Base-by-base conservation (phyloP, 1,139 yeast species). In the Debaryomyces sp. region DNA sequence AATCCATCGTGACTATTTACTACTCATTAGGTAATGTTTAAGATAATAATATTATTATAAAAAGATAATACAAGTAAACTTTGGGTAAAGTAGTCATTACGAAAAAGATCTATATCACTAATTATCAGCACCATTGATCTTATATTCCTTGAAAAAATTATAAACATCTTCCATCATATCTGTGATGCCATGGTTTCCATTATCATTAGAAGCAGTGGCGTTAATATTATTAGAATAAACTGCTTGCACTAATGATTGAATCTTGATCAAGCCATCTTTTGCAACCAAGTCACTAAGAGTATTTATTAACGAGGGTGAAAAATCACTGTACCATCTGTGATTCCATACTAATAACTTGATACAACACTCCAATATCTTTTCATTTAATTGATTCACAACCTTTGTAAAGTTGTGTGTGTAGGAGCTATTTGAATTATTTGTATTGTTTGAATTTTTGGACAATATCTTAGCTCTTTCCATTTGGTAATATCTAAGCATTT, bases 291-390 rank as follows among this genome's bases (percentile, higher is more conserved):
- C 81, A 37, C 82, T 73, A 49, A 91, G 68, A 1, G 83, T 74
- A 30, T 71, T 67, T 18, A 85, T 64, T 49, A 90, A 73, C 43
- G 76, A 74, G 24, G 95, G 89, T 8, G 96, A 85, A 60, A 91
- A 92, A 57, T 92, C 97, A 54, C 85, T 81, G 69, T 94, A 95
- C 99, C 99, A 95, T 63, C 99, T 83, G 68, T 91, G 98, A 63
- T 91, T 89, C 97, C 98, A 94, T 18, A 96, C 96, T 33, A 87
- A 73, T 50, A 94, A 73, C 59, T 87, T 87, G 44, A 91, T 89
- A 51, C 85, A 72, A 37, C 88, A 73, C 53, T 87, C 94, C 56
- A 91, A 73, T 18, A 89, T 82, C 54, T 78, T 77, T 47, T 80
- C 84, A 61, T 85, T 84, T 49, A 84, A 66, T 51, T 75, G 80